A percentile compares a stretch with the other conserved stretches of the same genome.
Evolutionary conservation across 805 yeast genomes (phyloP).

Genomic region (Crinitomyces ghanaensis): DNA sequence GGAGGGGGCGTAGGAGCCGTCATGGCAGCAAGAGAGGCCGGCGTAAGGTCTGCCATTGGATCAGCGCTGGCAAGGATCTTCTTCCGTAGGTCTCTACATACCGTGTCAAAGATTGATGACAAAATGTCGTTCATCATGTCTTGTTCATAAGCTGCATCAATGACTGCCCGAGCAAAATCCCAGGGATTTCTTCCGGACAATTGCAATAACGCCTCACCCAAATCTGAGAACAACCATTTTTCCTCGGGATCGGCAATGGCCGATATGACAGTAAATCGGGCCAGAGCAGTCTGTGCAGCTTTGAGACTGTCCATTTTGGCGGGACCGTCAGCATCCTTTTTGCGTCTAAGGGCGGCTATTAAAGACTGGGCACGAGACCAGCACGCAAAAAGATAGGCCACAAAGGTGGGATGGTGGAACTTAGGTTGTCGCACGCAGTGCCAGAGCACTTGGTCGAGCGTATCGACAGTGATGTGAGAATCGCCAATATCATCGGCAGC

Average conservation of each 20-base stretch:
- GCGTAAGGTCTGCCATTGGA: no score
- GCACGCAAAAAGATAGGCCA: slow-evolving; percentile 36
- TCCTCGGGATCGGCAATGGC: slow-evolving; percentile 15
- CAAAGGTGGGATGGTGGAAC: no score
- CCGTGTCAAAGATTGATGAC: slow-evolving; percentile 8
- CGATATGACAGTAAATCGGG: slow-evolving; percentile 35
- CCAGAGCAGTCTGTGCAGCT: slow-evolving; percentile 33
- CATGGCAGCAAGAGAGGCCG: no score
- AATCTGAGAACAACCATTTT: slow-evolving; percentile 5
- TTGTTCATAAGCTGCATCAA: slow-evolving; percentile 52
- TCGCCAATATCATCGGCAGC: slow-evolving; percentile 9
- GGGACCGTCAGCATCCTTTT: slow-evolving; percentile 25
- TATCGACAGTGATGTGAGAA: slow-evolving; percentile 5
- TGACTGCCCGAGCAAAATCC: slow-evolving; percentile 46
- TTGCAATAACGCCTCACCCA: slow-evolving; percentile 9
- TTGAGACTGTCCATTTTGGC: slow-evolving; percentile 31
- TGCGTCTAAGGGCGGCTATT: slow-evolving; percentile 33
- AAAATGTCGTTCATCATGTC: slow-evolving; percentile 36
- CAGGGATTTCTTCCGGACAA: slow-evolving; percentile 13
- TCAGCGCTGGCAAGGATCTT: no score
- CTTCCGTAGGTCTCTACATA: background rate
- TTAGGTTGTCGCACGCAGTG: slow-evolving; percentile 11
- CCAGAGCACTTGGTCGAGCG: slow-evolving; percentile 15
- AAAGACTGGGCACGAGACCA: slow-evolving; percentile 32
- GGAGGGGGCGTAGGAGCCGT: slow-evolving; percentile 27